A percentile compares a stretch with the other conserved stretches of the same genome.
phyloP scores from a whole-genome alignment of 75 land plant species.

The Selaginella moellendorffii region DNA sequence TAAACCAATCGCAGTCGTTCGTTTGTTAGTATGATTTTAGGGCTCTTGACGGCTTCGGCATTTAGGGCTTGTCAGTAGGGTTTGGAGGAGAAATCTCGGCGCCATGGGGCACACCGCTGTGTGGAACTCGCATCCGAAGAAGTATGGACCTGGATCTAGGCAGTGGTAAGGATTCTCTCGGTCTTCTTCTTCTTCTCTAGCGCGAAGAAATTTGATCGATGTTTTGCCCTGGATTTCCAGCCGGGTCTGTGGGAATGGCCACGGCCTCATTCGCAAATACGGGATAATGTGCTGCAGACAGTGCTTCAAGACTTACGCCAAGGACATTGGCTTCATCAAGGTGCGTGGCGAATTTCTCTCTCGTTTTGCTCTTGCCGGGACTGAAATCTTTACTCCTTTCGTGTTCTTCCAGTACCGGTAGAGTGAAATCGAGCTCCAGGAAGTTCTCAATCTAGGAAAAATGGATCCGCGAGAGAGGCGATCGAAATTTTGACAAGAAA shows the following conservation, averaged over 20 bases:
- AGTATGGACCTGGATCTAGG: slow-evolving; percentile 65
- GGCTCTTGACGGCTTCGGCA: not conserved
- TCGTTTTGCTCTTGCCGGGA: too few species aligned
- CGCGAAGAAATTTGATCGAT: not conserved
- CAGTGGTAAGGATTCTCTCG: slow-evolving; percentile 30
- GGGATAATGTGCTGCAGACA: slow-evolving; percentile 6
- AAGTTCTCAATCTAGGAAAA: too few species aligned
- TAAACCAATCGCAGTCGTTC: too few species aligned
- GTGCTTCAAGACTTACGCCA: slow-evolving; percentile 3
- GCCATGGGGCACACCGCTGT: slow-evolving; percentile 59
- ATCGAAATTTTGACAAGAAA: too few species aligned
- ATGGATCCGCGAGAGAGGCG: too few species aligned
- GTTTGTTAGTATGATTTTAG: too few species aligned
- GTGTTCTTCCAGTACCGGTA: too few species aligned
- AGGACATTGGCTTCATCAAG: slow-evolving; percentile 10
- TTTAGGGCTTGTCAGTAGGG: not conserved
- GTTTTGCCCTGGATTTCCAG: not conserved
- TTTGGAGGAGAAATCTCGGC: not conserved
- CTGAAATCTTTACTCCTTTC: too few species aligned
- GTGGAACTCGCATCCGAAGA: slow-evolving; percentile 76
- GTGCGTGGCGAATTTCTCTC: too few species aligned
- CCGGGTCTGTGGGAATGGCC: slow-evolving; percentile 6
- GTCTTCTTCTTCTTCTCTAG: not conserved
- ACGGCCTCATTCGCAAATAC: slow-evolving; percentile 7
- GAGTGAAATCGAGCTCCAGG: too few species aligned